A percentile compares a stretch with the other conserved stretches of the same genome.
These are phyloP conservation scores for Hibiscus syriacus DNA, from an alignment of 345 rosid species.

Conservation along the genomic window DNA sequence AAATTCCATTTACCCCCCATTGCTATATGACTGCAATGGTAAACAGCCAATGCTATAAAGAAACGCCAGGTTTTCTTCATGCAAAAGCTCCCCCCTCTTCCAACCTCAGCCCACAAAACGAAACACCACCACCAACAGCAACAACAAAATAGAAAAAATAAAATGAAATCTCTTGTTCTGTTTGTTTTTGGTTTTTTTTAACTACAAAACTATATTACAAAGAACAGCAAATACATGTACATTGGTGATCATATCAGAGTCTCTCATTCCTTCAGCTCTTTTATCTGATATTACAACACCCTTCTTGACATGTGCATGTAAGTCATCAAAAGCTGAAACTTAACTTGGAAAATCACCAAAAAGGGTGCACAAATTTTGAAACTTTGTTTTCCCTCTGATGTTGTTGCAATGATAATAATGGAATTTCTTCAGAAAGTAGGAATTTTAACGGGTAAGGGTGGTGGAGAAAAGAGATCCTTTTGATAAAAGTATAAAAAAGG, in stretches of 20 bases:
- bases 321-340: constrained; percentile 16
- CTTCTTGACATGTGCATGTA: no score
- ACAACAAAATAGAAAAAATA: not conserved
- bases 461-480: constrained; percentile 22
- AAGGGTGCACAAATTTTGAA: constrained; percentile 4
- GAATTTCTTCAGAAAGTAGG: not conserved
- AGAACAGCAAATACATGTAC: constrained; percentile 19
- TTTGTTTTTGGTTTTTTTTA: not conserved
- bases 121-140: constrained; percentile 12
- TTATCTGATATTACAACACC: constrained; percentile 26
- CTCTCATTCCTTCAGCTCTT: constrained; percentile 38
- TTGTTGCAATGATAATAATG: constrained; percentile 3
- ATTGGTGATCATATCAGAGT: constrained; percentile 37
- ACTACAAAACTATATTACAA: constrained; percentile 30
- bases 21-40: constrained; percentile 33
- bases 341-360: constrained; percentile 16
- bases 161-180: no score
- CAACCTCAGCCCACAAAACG: constrained; percentile 14
- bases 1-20: constrained; percentile 83
- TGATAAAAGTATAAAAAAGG: constrained; percentile 25
- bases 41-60: constrained; percentile 25
- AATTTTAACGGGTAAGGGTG: constrained; percentile 13
- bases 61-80: constrained; percentile 55
- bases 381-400: not conserved
- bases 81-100: constrained; percentile 14